phyloP scores from a whole-genome alignment of 176 grass and related monocot species.

The Aegilops longissima region DNA sequence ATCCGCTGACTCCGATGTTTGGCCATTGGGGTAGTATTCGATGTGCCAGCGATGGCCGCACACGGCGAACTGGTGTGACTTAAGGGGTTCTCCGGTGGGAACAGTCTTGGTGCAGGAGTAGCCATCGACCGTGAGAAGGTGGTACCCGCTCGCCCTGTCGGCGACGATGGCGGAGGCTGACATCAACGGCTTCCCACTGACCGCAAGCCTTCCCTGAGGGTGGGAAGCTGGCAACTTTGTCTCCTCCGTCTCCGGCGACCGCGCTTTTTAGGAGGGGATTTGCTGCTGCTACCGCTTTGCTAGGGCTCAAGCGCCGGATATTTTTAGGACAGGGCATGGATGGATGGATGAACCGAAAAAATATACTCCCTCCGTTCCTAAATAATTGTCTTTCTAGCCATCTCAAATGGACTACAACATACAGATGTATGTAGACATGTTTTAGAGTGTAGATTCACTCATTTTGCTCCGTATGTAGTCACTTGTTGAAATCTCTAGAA shows the following conservation, averaged over 20 bases:
- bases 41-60: background rate
- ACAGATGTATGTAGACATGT: too few relatives aligned
- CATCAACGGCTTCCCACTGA: background rate
- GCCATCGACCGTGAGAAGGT: slow-evolving; percentile 3
- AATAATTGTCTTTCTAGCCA: too few relatives aligned
- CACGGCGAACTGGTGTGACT: background rate
- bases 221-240: background rate
- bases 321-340: background rate
- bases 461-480: too few relatives aligned
- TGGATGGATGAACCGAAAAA: background rate
- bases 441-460: too few relatives aligned
- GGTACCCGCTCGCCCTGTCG: background rate
- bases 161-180: background rate
- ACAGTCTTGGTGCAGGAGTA: background rate
- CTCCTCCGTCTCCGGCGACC: background rate
- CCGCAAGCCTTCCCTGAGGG: background rate
- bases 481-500: too few relatives aligned
- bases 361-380: too few relatives aligned
- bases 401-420: too few relatives aligned
- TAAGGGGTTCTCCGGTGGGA: rapidly evolving
- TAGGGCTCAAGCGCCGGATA: background rate
- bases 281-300: background rate
- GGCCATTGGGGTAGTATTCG: background rate
- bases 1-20: background rate
- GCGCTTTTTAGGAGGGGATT: background rate